Base-by-base conservation (phyloP, 139 green algal genomes). In the Chlorella sorokiniana region DNA sequence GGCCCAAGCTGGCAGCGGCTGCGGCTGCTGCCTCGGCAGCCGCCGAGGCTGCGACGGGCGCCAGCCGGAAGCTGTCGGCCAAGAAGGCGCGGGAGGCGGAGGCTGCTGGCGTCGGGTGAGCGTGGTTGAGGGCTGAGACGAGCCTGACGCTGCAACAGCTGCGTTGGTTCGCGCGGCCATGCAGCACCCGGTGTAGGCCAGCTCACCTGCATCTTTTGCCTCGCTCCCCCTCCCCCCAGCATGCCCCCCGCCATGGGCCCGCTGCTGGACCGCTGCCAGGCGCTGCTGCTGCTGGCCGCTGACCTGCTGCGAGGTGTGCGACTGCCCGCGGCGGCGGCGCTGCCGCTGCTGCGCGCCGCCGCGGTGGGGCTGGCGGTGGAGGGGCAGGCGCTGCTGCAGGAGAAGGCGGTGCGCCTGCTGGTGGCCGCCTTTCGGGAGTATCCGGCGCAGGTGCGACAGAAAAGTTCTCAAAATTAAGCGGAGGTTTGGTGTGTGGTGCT, bases 301-400 rank as follows among this genome's bases (percentile, higher is more conserved):
- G 59, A 90, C 27, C 40, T 93, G 61, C 69, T 87, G 64, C 41
- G 71, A 14, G 48, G 68, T 6, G 64, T 91, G 52, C 61, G 72
- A 20, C 44, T 92, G 42, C 73, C 88, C 33, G 81, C 65, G 1
- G 40, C 87, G 10, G 31, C 86, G 67, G 79, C 94, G 70, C 56
- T 92, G 45, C 90, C 91, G 27, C 84, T 97, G 73, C 84, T 92
- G 59, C 87, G 91, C 41, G 69, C 85, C 25, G 69, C 77, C 38
- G 63, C 89, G 8, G 79, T 85, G n/a, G 72, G 81, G 33, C 81
- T 95, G 37, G 87, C 86, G 23, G 88, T 94, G 38, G 77, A 92
- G 29, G 75, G 62, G 38, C 62, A 94, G 54, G 65, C 77, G 16
- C 62, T 90, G 64, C 86, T 96, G 59, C 89, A 94, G 41, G 78